Percentiles rank a stretch among this genome's conserved stretches.
Conservation (phyloP, 139 green algal genomes). For the Eudorina sp. region DNA sequence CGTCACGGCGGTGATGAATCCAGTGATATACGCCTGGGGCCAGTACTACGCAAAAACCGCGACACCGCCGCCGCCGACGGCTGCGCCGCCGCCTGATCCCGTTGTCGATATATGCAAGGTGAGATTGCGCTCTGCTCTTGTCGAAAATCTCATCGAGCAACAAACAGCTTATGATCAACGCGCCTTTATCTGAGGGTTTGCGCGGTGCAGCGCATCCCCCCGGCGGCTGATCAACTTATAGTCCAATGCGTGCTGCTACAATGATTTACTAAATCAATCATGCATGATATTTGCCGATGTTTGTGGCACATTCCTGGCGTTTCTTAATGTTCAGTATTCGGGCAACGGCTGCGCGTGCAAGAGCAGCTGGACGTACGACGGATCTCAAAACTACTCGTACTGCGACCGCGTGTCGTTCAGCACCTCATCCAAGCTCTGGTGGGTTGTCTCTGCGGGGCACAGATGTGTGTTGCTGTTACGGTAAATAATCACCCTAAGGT, state of each 20-base stretch:
- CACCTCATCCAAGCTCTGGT: background rate
- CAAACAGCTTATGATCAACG: too few relatives aligned
- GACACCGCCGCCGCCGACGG: background rate
- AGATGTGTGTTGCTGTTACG: background rate
- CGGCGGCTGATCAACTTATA: background rate
- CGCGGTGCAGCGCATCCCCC: background rate
- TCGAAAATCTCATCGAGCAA: background rate
- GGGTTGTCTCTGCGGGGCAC: background rate
- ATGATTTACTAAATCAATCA: too few relatives aligned
- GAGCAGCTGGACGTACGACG: background rate
- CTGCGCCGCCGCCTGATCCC: background rate
- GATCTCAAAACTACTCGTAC: background rate
- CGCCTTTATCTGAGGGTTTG: too few relatives aligned
- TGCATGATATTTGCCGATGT: too few relatives aligned
- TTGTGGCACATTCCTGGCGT: too few relatives aligned
- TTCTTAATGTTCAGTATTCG: background rate
- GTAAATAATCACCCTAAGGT: too few relatives aligned
- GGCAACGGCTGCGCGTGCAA: slow-evolving; percentile 28
- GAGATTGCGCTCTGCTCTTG: background rate
- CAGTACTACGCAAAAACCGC: slow-evolving; percentile 14
- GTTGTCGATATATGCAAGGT: slow-evolving; percentile 18
- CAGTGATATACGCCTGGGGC: slow-evolving; percentile 32
- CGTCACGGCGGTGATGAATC: slow-evolving; percentile 14
- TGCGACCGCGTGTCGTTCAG: background rate
- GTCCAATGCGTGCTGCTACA: too few relatives aligned